A percentile compares a stretch with the other conserved stretches of the same genome.
Conservation (phyloP, 257 asterid species). For the Fraxinus anomala region DNA sequence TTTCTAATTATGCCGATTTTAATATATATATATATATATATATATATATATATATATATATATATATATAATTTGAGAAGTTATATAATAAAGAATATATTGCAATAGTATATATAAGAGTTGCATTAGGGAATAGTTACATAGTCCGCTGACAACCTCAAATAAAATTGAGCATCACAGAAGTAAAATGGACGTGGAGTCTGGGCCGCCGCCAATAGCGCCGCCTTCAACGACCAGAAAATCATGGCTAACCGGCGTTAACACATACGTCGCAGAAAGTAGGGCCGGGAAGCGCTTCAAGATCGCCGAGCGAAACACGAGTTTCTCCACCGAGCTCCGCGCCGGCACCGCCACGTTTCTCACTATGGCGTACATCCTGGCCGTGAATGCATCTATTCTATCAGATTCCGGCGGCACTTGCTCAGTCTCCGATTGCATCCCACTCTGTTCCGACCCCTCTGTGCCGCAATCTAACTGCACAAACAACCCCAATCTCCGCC, state of each 20-base stretch:
- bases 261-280: slow-evolving; percentile 55
- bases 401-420: slow-evolving; percentile 96
- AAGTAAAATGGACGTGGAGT: slow-evolving; percentile 56
- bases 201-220: slow-evolving; percentile 34
- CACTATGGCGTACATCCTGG: slow-evolving; percentile 97
- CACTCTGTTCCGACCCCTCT: slow-evolving; percentile 67
- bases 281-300: slow-evolving; percentile 74
- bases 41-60: too few relatives aligned
- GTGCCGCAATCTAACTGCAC: slow-evolving; percentile 49
- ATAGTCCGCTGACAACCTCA: too few relatives aligned
- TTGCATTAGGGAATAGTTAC: too few relatives aligned
- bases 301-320: slow-evolving; percentile 64
- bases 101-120: not conserved
- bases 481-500: slow-evolving; percentile 38
- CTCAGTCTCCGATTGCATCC: slow-evolving; percentile 79
- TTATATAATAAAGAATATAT: too few relatives aligned
- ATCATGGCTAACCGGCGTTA: slow-evolving; percentile 50
- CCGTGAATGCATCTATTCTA: slow-evolving; percentile 90
- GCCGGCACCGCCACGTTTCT: slow-evolving; percentile 98
- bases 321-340: slow-evolving; percentile 94
- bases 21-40: too few relatives aligned
- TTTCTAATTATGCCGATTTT: too few relatives aligned
- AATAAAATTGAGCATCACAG: not conserved
- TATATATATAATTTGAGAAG: too few relatives aligned
- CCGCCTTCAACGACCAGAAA: slow-evolving; percentile 23